Evolutionary conservation across 1,284 basidiomycete species (phyloP).

Genomic region (Malassezia yamatoensis): DNA sequence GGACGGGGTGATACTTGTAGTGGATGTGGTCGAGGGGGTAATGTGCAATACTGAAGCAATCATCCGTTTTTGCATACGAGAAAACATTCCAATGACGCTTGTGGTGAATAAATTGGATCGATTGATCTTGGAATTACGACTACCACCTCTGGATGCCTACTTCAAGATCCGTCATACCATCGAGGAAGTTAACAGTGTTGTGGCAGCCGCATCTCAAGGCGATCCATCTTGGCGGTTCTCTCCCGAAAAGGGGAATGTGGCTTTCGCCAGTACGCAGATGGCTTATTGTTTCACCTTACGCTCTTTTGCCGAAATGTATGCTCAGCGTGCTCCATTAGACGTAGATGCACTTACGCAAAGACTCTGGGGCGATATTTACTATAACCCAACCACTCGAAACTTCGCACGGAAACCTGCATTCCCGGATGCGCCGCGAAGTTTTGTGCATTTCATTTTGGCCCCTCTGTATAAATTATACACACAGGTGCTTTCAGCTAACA

Average conservation of each 20-base stretch:
- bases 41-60: constrained; percentile 40
- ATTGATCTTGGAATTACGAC: constrained; percentile 85
- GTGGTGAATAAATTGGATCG: constrained; percentile 97
- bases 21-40: constrained; percentile 45
- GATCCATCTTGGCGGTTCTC: constrained; percentile 76
- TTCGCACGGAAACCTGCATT: constrained; percentile 76
- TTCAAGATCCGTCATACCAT: constrained; percentile 99
- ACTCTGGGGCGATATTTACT: constrained; percentile 98
- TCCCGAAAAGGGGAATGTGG: constrained; percentile 91
- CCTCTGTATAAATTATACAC: constrained; percentile 97
- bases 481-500: constrained; percentile 80
- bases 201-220: constrained; percentile 66
- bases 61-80: constrained; percentile 34
- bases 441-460: constrained; percentile 92
- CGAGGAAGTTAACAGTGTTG: constrained; percentile 80
- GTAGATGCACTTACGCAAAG: constrained; percentile 61
- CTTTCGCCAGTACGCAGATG: constrained; percentile 93
- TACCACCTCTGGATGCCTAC: constrained; percentile 91
- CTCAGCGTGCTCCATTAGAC: constrained; percentile 60
- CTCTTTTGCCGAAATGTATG: constrained; percentile 93
- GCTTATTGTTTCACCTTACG: constrained; percentile 91
- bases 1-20: constrained; percentile 84
- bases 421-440: constrained; percentile 71
- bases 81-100: constrained; percentile 74
- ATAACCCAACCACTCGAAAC: constrained; percentile 67